These are phyloP conservation scores for Microdochium bolleyi DNA, from an alignment of 2,329 filamentous ascomycete species.

Conservation along the genomic window DNA sequence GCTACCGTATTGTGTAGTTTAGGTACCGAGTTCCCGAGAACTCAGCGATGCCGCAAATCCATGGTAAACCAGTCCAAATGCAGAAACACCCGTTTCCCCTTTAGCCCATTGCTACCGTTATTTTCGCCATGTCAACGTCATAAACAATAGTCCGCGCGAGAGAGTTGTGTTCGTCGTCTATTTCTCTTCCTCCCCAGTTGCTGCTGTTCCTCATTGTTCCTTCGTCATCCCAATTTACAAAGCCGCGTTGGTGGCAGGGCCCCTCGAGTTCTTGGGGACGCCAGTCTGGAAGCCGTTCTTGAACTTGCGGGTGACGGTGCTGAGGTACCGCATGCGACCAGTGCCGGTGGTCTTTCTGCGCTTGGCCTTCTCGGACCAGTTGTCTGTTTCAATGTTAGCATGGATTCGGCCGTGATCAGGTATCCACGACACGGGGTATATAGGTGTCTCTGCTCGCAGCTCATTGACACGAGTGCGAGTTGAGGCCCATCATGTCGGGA, in stretches of 20 bases:
- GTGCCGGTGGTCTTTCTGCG: conserved; percentile 98
- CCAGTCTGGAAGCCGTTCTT: conserved; percentile 97
- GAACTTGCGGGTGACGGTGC: conserved; percentile 86
- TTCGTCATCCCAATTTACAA: conserved; percentile 23
- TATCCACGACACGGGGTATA: conserved; percentile 1
- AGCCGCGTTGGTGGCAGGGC: conserved; percentile 53
- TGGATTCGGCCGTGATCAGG: background rate
- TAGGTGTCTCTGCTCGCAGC: too few species aligned
- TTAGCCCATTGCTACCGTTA: background rate
- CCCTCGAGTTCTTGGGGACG: conserved; percentile 62
- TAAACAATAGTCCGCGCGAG: background rate
- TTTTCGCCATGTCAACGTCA: background rate
- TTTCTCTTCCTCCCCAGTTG: conserved; percentile 9
- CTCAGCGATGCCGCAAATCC: conserved; percentile 17
- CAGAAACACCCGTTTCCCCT: conserved; percentile 4
- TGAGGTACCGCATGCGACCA: conserved; percentile 92
- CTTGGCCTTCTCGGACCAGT: conserved; percentile 99
- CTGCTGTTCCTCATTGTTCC: conserved; percentile 18
- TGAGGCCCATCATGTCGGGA: too few species aligned
- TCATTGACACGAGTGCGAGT: too few species aligned
- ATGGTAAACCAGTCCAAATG: conserved; percentile 23
- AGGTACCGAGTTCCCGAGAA: conserved; percentile 11
- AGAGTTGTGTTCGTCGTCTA: background rate
- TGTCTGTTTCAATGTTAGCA: conserved; percentile 51
- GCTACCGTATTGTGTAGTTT: conserved; percentile 3